Percentiles rank a stretch among this genome's conserved stretches.
Evolutionary conservation across 1,139 yeast species (phyloP).

Genomic region (Blastobotrys ciferrii): DNA sequence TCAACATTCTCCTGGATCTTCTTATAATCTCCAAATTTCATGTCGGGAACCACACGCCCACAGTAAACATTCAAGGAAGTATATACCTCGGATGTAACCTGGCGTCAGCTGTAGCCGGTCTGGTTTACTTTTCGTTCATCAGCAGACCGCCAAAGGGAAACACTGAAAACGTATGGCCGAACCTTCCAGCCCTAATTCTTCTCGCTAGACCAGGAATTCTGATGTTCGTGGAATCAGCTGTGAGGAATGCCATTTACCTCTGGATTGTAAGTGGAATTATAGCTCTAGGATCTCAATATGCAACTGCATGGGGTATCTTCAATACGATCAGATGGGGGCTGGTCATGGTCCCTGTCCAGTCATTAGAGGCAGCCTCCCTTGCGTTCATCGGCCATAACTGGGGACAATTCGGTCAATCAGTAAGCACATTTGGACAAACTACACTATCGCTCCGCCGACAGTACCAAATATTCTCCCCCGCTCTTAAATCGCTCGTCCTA

Average conservation of each 20-base stretch:
- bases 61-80: neutral
- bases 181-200: neutral
- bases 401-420: neutral
- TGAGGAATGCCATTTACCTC: neutral
- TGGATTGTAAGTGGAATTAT: neutral
- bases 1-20: neutral
- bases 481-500: neutral
- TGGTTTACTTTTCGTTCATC: neutral
- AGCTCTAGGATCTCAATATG: neutral
- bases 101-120: neutral
- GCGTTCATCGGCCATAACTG: neutral
- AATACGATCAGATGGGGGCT: neutral
- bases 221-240: neutral
- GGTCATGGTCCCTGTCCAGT: neutral
- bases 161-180: too few relatives aligned
- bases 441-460: neutral
- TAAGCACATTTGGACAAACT: neutral
- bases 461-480: neutral
- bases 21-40: neutral
- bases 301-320: neutral
- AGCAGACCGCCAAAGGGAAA: neutral
- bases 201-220: neutral
- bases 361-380: neutral
- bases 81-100: neutral
- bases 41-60: neutral